Conservation (phyloP, 73 alveolate genomes). For the Tetrahymena elliotti region DNA sequence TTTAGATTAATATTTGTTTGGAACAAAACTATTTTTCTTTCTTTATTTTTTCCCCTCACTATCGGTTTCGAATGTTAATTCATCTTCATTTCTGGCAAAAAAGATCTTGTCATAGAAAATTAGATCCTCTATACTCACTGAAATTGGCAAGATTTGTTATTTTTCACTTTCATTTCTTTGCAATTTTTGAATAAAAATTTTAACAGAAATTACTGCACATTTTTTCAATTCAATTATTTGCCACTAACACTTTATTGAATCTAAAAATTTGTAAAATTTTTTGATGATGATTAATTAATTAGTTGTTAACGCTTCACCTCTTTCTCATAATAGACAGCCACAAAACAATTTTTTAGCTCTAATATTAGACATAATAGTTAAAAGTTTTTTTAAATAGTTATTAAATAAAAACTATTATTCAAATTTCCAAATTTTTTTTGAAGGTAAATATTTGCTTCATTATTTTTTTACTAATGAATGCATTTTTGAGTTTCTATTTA, state of each 20-base stretch:
- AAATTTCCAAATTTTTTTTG: no score
- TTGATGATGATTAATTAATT: neutral
- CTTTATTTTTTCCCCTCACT: neutral
- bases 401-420: no score
- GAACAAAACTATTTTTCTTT: neutral
- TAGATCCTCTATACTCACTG: neutral
- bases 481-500: neutral
- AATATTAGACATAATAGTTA: no score
- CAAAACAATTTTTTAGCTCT: neutral
- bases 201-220: neutral
- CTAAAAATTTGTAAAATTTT: neutral
- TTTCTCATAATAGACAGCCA: neutral
- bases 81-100: neutral
- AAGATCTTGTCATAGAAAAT: neutral
- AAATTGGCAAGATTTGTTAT: no score
- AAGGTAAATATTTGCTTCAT: neutral
- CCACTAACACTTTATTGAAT: neutral
- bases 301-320: neutral
- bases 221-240: neutral
- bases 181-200: neutral
- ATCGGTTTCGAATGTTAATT: neutral
- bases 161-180: neutral
- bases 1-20: neutral
- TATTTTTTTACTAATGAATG: neutral
- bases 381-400: no score